These are phyloP conservation scores for Paragyromitra xinjiangensis DNA, from an alignment of 495 filamentous ascomycete genomes.

Conservation along the genomic window DNA sequence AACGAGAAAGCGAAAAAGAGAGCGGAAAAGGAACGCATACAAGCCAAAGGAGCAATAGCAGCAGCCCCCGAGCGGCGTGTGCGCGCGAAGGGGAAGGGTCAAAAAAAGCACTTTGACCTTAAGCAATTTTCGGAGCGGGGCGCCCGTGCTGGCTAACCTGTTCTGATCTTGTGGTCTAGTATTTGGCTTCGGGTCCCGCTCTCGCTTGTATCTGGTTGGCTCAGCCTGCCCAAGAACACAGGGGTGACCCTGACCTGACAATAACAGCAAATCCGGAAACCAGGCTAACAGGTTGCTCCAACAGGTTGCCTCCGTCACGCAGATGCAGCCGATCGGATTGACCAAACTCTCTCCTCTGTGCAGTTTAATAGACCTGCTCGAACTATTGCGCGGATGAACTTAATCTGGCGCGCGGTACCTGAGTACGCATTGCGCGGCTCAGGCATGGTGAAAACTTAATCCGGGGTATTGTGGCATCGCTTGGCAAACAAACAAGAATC, in stretches of 20 bases:
- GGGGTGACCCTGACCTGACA: slow-evolving; percentile 43
- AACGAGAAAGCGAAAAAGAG: slow-evolving; percentile 37
- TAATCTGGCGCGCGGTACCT: slow-evolving; percentile 18
- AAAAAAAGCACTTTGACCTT: slow-evolving; percentile 52
- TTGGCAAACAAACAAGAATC: slow-evolving; percentile 42
- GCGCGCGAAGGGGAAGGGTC: slow-evolving; percentile 47
- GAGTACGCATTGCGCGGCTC: slow-evolving; percentile 30
- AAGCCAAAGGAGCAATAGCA: slow-evolving; percentile 41
- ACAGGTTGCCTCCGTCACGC: slow-evolving; percentile 15
- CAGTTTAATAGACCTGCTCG: slow-evolving; percentile 23
- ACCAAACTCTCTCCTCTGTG: slow-evolving; percentile 42
- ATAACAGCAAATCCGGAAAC: slow-evolving; percentile 47
- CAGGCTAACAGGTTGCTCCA: slow-evolving; percentile 31
- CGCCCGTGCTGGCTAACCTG: slow-evolving; percentile 35
- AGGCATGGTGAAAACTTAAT: slow-evolving; percentile 31
- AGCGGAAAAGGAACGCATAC: slow-evolving; percentile 47
- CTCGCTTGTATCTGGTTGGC: slow-evolving; percentile 45
- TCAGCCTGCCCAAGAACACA: slow-evolving; percentile 11
- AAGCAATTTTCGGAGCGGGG: slow-evolving; percentile 41
- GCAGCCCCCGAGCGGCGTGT: slow-evolving; percentile 48
- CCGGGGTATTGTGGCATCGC: slow-evolving; percentile 32
- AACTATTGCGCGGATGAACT: slow-evolving; percentile 9
- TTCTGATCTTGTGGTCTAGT: slow-evolving; percentile 30
- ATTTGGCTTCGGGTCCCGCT: slow-evolving; percentile 45
- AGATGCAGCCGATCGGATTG: slow-evolving; percentile 46